Percentiles rank a stretch among this genome's conserved stretches.
phyloP scores from a whole-genome alignment of 1,139 yeast genomes.

The Magnusiomyces tetraspermus region DNA sequence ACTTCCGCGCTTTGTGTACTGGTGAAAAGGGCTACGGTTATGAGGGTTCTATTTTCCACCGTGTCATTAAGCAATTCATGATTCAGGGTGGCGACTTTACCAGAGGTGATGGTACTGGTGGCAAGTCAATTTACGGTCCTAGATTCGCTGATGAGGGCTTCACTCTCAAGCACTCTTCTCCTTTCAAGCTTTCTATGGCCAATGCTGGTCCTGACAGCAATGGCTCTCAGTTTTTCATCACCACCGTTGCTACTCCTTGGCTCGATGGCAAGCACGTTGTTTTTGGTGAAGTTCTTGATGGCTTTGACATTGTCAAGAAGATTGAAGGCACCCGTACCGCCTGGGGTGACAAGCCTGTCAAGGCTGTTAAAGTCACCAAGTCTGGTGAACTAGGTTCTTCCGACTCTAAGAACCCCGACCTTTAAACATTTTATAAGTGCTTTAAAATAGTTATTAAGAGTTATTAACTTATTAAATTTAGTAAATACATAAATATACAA shows the following conservation, averaged over 20 bases:
- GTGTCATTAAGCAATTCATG: constrained; percentile 91
- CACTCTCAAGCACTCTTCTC: constrained; percentile 66
- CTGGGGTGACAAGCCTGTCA: constrained; percentile 62
- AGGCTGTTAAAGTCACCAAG: constrained; percentile 61
- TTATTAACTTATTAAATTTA: too few species aligned
- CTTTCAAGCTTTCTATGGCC: constrained; percentile 70
- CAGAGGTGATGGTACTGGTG: constrained; percentile 87
- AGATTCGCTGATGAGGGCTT: constrained; percentile 89
- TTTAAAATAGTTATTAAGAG: neutral
- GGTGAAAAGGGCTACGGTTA: constrained; percentile 80
- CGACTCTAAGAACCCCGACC: constrained; percentile 25
- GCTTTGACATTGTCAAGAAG: constrained; percentile 69
- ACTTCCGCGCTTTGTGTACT: constrained; percentile 57
- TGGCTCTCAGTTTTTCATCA: constrained; percentile 92
- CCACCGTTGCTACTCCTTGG: constrained; percentile 87
- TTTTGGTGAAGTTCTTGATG: constrained; percentile 87
- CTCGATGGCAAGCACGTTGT: constrained; percentile 94
- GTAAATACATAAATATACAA: too few species aligned
- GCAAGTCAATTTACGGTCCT: constrained; percentile 86
- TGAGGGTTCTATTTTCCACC: constrained; percentile 81
- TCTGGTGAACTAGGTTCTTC: constrained; percentile 54
- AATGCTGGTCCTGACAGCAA: constrained; percentile 95
- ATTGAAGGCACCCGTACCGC: constrained; percentile 68
- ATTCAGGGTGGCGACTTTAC: too few species aligned
- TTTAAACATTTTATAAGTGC: neutral